Percentiles rank a stretch among this genome's conserved stretches.
Evolutionary conservation across 441 rosid species (phyloP).

Genomic region (Geranium incanum): DNA sequence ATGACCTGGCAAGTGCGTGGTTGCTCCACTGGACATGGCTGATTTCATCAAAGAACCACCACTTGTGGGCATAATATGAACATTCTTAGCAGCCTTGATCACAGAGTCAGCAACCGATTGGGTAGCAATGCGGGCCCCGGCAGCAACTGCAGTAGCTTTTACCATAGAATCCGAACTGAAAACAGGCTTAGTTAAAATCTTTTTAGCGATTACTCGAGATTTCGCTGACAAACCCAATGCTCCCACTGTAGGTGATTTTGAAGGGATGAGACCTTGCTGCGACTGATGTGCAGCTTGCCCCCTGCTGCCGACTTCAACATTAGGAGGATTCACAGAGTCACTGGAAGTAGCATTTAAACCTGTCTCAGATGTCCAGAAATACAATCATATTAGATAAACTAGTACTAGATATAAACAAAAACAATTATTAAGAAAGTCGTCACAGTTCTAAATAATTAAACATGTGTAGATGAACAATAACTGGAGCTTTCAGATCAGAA

Average conservation of each 20-base stretch:
- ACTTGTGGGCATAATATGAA: conserved; percentile 38
- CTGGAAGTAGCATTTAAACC: conserved; percentile 25
- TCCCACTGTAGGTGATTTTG: conserved; percentile 31
- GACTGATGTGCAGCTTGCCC: conserved; percentile 40
- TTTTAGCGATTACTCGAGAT: conserved; percentile 40
- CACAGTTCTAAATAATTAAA: not conserved
- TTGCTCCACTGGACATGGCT: conserved; percentile 29
- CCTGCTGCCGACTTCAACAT: conserved; percentile 21
- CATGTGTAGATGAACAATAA: not conserved
- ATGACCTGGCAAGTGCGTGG: conserved; percentile 33
- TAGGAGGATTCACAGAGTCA: conserved; percentile 24
- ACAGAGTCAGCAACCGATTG: conserved; percentile 51
- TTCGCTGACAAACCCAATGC: conserved; percentile 31
- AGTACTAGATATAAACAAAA: not conserved
- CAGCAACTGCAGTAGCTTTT: conserved; percentile 76
- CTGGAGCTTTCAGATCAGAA: not conserved
- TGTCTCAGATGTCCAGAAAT: conserved; percentile 24
- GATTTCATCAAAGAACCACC: conserved; percentile 40
- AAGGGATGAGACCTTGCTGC: conserved; percentile 30
- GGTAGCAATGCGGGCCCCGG: conserved; percentile 76
- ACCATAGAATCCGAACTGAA: conserved; percentile 42
- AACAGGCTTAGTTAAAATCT: conserved; percentile 33
- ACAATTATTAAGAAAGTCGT: not conserved
- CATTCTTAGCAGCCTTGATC: conserved; percentile 61
- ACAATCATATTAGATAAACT: not conserved